Evolutionary conservation across 2,329 filamentous ascomycete species (phyloP).

Genomic region (Fusarium albosuccineum): DNA sequence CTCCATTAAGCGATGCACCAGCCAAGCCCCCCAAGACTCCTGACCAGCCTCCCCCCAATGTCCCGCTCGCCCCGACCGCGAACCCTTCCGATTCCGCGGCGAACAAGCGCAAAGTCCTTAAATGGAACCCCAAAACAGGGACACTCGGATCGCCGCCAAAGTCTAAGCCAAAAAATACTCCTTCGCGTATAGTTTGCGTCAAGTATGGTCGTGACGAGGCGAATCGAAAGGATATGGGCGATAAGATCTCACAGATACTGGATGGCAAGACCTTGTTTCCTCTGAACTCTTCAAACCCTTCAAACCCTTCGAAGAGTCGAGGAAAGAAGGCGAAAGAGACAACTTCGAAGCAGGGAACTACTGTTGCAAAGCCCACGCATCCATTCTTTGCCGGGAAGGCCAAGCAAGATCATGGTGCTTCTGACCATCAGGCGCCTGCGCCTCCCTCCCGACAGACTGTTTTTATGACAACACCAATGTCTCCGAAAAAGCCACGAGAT

Average conservation of each 20-base stretch:
- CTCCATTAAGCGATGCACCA: slow-evolving; percentile 32
- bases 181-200: slow-evolving; percentile 64
- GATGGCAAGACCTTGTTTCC: slow-evolving; percentile 46
- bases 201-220: slow-evolving; percentile 68
- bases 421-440: slow-evolving; percentile 43
- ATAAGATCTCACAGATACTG: slow-evolving; percentile 74
- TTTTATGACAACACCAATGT: slow-evolving; percentile 67
- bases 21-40: slow-evolving; percentile 8
- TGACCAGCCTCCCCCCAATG: slow-evolving; percentile 7
- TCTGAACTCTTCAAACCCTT: slow-evolving; percentile 34
- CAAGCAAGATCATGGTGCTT: slow-evolving; percentile 45
- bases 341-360: slow-evolving; percentile 39
- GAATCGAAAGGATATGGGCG: slow-evolving; percentile 64
- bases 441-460: slow-evolving; percentile 53
- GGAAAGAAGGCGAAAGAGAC: slow-evolving; percentile 41
- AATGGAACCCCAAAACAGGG: slow-evolving; percentile 70
- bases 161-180: slow-evolving; percentile 57
- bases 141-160: slow-evolving; percentile 73
- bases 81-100: slow-evolving; percentile 24
- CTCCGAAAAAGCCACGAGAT: slow-evolving; percentile 58
- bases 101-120: slow-evolving; percentile 65
- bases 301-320: slow-evolving; percentile 45
- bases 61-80: slow-evolving; percentile 15
- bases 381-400: slow-evolving; percentile 58
- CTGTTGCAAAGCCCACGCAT: slow-evolving; percentile 52